These are phyloP conservation scores for Intubia oerlemansii DNA, from an alignment of 2,329 filamentous ascomycete genomes.

Conservation along the genomic window DNA sequence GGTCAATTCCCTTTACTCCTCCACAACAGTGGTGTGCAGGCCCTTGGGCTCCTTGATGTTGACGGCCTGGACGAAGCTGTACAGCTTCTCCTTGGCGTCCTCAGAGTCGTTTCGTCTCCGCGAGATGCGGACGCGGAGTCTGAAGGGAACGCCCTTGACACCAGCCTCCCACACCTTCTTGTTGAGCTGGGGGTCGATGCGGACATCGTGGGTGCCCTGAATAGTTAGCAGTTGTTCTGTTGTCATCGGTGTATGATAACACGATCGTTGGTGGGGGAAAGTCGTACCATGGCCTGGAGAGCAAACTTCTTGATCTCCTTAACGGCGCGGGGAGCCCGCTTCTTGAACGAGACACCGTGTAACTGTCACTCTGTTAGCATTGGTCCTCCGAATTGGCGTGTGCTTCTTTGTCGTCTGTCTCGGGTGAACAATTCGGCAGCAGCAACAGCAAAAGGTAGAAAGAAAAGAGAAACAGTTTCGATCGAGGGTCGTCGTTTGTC, in stretches of 20 bases:
- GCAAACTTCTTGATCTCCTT: constrained; percentile 99
- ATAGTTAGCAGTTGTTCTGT: constrained; percentile 2
- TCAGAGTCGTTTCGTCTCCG: constrained; percentile 99
- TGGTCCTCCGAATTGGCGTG: no score
- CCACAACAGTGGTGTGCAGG: constrained; percentile 76
- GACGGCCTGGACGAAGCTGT: constrained; percentile 98
- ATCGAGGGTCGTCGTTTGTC: no score
- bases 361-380: constrained; percentile 33
- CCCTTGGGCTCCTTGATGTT: constrained; percentile 99
- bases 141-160: constrained; percentile 96
- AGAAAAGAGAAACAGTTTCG: no score
- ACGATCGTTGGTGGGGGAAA: neutral
- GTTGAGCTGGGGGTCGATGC: constrained; percentile 95
- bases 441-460: no score
- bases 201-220: constrained; percentile 90
- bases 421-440: no score
- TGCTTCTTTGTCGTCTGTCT: neutral
- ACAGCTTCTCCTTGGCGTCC: constrained; percentile 97
- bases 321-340: constrained; percentile 93
- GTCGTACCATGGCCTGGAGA: constrained; percentile 79
- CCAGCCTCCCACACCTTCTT: constrained; percentile 99
- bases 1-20: constrained; percentile 40
- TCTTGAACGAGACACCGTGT: constrained; percentile 98
- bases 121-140: constrained; percentile 93
- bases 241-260: no score